A percentile compares a stretch with the other conserved stretches of the same genome.
These are phyloP conservation scores for Athelia psychrophila DNA, from an alignment of 1,284 basidiomycete genomes.

Conservation along the genomic window DNA sequence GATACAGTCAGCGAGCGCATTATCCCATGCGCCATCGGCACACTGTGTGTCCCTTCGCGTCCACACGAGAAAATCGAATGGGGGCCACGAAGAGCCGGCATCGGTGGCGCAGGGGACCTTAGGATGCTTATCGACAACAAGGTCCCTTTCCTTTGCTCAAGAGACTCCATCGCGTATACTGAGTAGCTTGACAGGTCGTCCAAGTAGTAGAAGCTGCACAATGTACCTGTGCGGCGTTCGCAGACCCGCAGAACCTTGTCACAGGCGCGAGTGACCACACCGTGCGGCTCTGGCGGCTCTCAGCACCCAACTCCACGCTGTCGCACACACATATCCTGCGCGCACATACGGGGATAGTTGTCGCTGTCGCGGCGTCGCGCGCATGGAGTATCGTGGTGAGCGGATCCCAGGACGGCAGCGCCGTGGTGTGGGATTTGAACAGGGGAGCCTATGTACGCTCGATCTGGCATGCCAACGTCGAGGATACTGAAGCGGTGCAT, in stretches of 20 bases:
- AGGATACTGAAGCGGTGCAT: conserved; percentile 50
- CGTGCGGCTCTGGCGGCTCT: conserved; percentile 75
- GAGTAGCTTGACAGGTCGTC: conserved; percentile 47
- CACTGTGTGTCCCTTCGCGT: conserved; percentile 56
- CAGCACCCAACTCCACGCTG: conserved; percentile 35
- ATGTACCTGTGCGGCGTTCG: conserved; percentile 75
- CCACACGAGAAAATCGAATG: conserved; percentile 73
- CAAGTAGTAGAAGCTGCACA: conserved; percentile 75
- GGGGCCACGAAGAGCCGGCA: conserved; percentile 38
- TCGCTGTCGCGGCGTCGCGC: conserved; percentile 72
- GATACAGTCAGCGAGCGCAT: conserved; percentile 60
- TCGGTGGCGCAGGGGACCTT: conserved; percentile 48
- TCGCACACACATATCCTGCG: conserved; percentile 77
- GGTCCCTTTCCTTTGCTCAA: conserved; percentile 33
- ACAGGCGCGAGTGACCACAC: conserved; percentile 78
- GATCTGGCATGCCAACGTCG: conserved; percentile 61
- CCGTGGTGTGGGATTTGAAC: conserved; percentile 91
- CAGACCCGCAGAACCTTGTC: conserved; percentile 66
- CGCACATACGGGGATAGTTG: conserved; percentile 68
- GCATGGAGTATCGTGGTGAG: conserved; percentile 85
- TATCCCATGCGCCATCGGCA: conserved; percentile 60
- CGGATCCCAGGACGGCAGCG: conserved; percentile 83
- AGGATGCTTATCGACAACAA: conserved; percentile 61
- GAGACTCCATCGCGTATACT: background rate
- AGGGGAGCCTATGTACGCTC: conserved; percentile 74